Evolutionary conservation across 2,329 filamentous ascomycete species (phyloP).

Genomic region (Pseudogymnoascus sp.): DNA sequence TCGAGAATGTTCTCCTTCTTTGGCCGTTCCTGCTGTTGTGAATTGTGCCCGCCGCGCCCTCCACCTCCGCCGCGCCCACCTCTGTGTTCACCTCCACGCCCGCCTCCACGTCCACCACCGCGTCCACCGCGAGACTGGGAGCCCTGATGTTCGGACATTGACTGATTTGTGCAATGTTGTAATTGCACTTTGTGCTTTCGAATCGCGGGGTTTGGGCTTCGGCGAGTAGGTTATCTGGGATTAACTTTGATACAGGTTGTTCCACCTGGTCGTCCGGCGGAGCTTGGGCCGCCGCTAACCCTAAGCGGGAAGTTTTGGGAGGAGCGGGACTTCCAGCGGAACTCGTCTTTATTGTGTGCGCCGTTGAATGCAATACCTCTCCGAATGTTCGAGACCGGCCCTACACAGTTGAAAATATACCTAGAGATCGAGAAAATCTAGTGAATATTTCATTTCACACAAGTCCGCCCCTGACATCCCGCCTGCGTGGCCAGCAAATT

Average conservation of each 20-base stretch:
- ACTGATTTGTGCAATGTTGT: conserved; percentile 4
- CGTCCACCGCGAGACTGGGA: conserved; percentile 30
- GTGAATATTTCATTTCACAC: neutral
- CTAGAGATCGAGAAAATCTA: neutral
- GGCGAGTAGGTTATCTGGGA: neutral
- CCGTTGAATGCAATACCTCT: neutral
- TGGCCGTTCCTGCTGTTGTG: conserved; percentile 56
- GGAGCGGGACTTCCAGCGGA: conserved; percentile 5
- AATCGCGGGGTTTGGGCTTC: conserved; percentile 6
- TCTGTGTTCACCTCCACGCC: conserved; percentile 27
- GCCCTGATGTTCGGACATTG: conserved; percentile 9
- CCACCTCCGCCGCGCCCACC: conserved; percentile 39
- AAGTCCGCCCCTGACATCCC: conserved; percentile 1
- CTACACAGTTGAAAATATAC: neutral
- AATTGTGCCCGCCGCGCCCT: conserved; percentile 37
- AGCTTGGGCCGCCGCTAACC: conserved; percentile 7
- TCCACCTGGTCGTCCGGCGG: conserved; percentile 4
- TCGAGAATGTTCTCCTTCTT: conserved; percentile 99
- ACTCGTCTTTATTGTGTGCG: neutral
- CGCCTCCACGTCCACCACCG: conserved; percentile 26
- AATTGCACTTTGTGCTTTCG: conserved; percentile 7
- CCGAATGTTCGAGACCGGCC: conserved; percentile 3
- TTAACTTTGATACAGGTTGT: conserved; percentile 3
- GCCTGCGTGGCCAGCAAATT: neutral
- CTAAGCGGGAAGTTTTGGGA: conserved; percentile 8